These are phyloP conservation scores for Cadophora malorum DNA, from an alignment of 2,329 filamentous ascomycete genomes.

Conservation along the genomic window DNA sequence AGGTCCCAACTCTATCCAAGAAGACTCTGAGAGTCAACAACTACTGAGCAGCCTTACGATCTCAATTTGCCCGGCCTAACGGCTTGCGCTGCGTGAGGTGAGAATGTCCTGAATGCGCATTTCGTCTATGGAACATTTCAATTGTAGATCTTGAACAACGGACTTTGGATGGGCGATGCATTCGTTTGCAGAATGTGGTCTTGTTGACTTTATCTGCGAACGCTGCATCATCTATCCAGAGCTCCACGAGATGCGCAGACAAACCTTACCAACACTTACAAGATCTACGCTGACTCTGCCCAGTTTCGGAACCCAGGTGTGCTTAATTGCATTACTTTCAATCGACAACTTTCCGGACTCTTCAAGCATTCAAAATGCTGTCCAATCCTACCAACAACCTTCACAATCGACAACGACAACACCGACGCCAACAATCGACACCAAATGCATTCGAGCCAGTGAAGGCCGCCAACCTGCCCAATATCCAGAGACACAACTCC, in stretches of 20 bases:
- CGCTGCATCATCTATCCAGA: neutral
- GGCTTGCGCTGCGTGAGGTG: constrained; percentile 87
- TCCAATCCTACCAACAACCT: constrained; percentile 75
- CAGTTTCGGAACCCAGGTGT: constrained; percentile 59
- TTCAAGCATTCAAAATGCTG: constrained; percentile 77
- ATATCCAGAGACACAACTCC: constrained; percentile 58
- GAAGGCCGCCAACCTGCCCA: constrained; percentile 71
- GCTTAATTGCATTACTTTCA: constrained; percentile 55
- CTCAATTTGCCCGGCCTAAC: constrained; percentile 73
- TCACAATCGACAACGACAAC: constrained; percentile 75
- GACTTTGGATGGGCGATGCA: neutral
- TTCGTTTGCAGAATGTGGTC: neutral
- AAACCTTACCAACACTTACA: neutral
- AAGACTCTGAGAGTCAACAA: constrained; percentile 49
- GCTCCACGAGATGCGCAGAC: constrained; percentile 2
- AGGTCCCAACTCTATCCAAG: constrained; percentile 32
- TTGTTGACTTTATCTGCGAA: constrained; percentile 13
- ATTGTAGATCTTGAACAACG: neutral
- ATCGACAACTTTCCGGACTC: constrained; percentile 70
- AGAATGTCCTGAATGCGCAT: constrained; percentile 36
- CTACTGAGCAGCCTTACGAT: constrained; percentile 56
- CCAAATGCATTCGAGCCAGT: constrained; percentile 78
- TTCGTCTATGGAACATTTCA: neutral
- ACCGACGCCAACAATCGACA: constrained; percentile 88
- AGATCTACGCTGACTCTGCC: constrained; percentile 42